Conservation (phyloP, 495 filamentous ascomycete genomes). For the Aspergillus campestris region DNA sequence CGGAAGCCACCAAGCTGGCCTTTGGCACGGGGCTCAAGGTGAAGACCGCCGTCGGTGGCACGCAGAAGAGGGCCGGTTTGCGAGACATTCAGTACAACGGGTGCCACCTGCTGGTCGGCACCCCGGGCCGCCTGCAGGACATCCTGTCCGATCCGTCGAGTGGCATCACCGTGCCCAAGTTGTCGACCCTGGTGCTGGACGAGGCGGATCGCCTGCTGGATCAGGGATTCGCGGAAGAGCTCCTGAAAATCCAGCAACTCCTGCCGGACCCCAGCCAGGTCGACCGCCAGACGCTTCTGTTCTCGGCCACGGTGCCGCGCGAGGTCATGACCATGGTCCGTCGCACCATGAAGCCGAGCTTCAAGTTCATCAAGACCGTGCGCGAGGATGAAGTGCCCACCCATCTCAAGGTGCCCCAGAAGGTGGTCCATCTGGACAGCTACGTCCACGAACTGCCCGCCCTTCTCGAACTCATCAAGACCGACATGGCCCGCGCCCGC, state of each 20-base stretch:
- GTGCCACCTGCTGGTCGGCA: constrained; percentile 85
- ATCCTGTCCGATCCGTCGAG: constrained; percentile 61
- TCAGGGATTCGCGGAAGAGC: constrained; percentile 74
- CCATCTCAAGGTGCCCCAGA: constrained; percentile 76
- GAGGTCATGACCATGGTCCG: constrained; percentile 76
- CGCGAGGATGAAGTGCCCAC: constrained; percentile 71
- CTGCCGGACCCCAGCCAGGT: constrained; percentile 55
- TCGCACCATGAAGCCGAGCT: constrained; percentile 58
- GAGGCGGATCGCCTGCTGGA: constrained; percentile 93
- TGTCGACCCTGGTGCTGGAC: constrained; percentile 80
- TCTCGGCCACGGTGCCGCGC: constrained; percentile 82
- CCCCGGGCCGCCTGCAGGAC: constrained; percentile 83
- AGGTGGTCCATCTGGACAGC: constrained; percentile 51
- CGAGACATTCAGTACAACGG: constrained; percentile 56
- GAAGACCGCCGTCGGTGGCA: constrained; percentile 85
- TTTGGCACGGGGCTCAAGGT: constrained; percentile 59
- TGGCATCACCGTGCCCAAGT: constrained; percentile 60
- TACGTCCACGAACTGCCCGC: constrained; percentile 72
- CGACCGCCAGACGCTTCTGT: constrained; percentile 82
- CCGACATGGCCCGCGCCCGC: constrained; percentile 34
- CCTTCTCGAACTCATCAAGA: constrained; percentile 63
- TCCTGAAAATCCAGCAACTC: constrained; percentile 55
- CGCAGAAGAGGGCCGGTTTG: constrained; percentile 58
- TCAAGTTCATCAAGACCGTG: constrained; percentile 79
- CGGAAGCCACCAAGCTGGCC: constrained; percentile 68